phyloP scores from a whole-genome alignment of 192 early-diverging fungal genomes.

The Backusella macrospora region DNA sequence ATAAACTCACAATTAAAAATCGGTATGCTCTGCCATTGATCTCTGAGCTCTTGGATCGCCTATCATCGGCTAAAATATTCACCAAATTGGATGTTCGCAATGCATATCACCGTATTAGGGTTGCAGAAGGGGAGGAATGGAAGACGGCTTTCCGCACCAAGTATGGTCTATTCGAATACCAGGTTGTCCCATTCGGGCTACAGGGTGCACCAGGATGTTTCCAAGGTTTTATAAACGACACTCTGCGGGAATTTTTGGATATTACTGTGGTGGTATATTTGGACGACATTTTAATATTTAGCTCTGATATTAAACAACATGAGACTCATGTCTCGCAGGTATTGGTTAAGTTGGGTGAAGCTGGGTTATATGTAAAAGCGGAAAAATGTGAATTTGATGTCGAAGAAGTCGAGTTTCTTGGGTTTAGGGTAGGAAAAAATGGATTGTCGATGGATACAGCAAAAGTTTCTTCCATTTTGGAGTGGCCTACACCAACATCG shows the following conservation, averaged over 20 bases:
- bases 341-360: not conserved
- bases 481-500: slow-evolving; percentile 26
- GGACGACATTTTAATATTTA: slow-evolving; percentile 45
- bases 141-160: slow-evolving; percentile 51
- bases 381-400: slow-evolving; percentile 25
- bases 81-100: slow-evolving; percentile 35
- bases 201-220: slow-evolving; percentile 63
- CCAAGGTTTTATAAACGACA: slow-evolving; percentile 51
- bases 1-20: slow-evolving; percentile 49
- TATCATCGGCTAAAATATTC: slow-evolving; percentile 23
- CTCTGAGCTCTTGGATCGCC: slow-evolving; percentile 35
- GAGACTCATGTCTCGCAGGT: slow-evolving; percentile 20
- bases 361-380: not conserved
- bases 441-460: slow-evolving; percentile 5
- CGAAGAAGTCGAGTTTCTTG: slow-evolving; percentile 6
- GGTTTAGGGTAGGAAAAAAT: not conserved
- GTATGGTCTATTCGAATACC: slow-evolving; percentile 52
- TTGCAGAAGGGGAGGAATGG: slow-evolving; percentile 2
- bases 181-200: slow-evolving; percentile 65
- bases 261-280: slow-evolving; percentile 42
- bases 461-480: slow-evolving; percentile 26
- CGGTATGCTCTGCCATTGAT: slow-evolving; percentile 47
- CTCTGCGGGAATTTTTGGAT: slow-evolving; percentile 45
- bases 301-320: slow-evolving; percentile 36
- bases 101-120: slow-evolving; percentile 17